phyloP scores from a whole-genome alignment of 768 basidiomycete genomes.

The Suillus americanus region DNA sequence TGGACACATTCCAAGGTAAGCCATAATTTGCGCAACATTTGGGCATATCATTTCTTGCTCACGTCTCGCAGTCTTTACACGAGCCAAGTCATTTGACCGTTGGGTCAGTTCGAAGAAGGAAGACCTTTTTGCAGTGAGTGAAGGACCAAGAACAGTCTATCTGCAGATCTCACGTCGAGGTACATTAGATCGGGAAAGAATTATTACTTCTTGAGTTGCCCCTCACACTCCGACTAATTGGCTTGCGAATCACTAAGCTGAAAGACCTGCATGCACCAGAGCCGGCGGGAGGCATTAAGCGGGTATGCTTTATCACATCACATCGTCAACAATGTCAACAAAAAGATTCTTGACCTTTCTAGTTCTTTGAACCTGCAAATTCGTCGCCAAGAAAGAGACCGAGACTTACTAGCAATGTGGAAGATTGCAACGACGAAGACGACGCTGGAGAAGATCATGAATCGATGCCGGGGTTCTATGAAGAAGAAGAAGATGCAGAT shows the following conservation, averaged over 20 bases:
- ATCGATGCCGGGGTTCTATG: constrained; percentile 55
- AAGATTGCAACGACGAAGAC: constrained; percentile 17
- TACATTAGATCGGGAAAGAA: constrained; percentile 69
- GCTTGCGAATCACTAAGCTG: constrained; percentile 84
- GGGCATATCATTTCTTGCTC: neutral
- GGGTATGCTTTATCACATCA: constrained; percentile 44
- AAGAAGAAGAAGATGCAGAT: constrained; percentile 40
- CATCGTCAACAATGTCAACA: neutral
- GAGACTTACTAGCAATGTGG: constrained; percentile 27
- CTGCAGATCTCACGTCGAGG: neutral
- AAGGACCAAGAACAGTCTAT: constrained; percentile 5
- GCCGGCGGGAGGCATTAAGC: constrained; percentile 62
- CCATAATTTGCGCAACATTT: neutral
- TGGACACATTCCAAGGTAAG: constrained; percentile 82
- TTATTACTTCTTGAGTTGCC: constrained; percentile 81
- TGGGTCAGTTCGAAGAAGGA: constrained; percentile 76
- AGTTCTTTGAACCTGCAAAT: constrained; percentile 59
- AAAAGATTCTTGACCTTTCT: neutral
- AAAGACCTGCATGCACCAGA: constrained; percentile 67
- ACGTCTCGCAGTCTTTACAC: constrained; percentile 60
- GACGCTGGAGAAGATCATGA: constrained; percentile 30
- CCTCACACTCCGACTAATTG: constrained; percentile 79
- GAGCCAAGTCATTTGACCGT: constrained; percentile 76
- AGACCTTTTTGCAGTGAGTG: constrained; percentile 71
- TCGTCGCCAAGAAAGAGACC: constrained; percentile 41